These are phyloP conservation scores for Edaphochlamys debaryana DNA, from an alignment of 139 green algal species.

Conservation along the genomic window DNA sequence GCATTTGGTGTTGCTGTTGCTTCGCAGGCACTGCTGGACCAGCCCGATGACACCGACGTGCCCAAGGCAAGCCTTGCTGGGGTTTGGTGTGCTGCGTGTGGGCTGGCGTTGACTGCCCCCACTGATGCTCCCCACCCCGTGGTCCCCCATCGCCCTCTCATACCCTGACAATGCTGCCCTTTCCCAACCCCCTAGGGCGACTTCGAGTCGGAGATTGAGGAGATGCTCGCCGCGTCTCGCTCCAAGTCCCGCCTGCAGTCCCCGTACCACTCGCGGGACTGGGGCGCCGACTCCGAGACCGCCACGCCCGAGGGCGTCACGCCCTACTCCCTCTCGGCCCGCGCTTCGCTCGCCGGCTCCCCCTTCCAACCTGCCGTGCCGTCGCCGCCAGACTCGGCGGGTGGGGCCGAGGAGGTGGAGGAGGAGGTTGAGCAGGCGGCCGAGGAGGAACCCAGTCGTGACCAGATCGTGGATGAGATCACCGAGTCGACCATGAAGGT, in stretches of 20 bases:
- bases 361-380: too few relatives aligned
- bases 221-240: conserved; percentile 30
- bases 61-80: too few relatives aligned
- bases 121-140: too few relatives aligned
- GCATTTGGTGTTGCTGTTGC: not conserved
- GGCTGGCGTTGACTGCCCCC: too few relatives aligned
- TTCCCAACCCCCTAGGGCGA: conserved; percentile 35
- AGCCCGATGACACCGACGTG: conserved; percentile 8
- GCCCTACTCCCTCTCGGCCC: not conserved
- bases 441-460: not conserved
- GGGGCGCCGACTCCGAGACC: not conserved
- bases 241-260: conserved; percentile 14
- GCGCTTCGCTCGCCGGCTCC: not conserved
- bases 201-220: conserved; percentile 50
- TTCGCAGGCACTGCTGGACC: conserved; percentile 27
- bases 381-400: not conserved
- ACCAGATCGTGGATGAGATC: conserved; percentile 18
- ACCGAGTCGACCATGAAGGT: conserved; percentile 19
- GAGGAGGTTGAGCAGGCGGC: not conserved
- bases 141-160: too few relatives aligned
- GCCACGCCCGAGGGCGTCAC: not conserved
- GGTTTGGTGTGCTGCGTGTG: too few relatives aligned
- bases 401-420: not conserved
- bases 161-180: too few relatives aligned
- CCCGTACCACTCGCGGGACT: conserved; percentile 11